A percentile compares a stretch with the other conserved stretches of the same genome.
These are phyloP conservation scores for Coemansia sp. DNA, from an alignment of 192 early-diverging fungal genomes.

Conservation along the genomic window DNA sequence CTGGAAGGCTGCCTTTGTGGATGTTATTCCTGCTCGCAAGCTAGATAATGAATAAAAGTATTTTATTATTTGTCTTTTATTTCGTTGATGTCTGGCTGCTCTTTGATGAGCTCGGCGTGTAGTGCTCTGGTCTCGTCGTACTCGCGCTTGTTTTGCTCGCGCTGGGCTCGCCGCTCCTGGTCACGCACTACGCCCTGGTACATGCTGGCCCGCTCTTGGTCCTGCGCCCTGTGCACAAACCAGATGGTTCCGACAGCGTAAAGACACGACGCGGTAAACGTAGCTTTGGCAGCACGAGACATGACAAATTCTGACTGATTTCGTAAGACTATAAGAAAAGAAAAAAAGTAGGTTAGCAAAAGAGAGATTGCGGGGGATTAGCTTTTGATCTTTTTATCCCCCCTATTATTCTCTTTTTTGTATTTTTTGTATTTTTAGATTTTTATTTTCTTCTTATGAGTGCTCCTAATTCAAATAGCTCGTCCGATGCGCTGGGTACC, in stretches of 20 bases:
- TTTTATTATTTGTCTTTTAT: not conserved
- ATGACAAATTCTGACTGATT: conserved; percentile 19
- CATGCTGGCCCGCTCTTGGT: conserved; percentile 46
- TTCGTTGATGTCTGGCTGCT: conserved; percentile 31
- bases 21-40: conserved; percentile 74
- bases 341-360: not conserved
- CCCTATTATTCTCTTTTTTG: not conserved
- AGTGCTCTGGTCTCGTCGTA: conserved; percentile 48
- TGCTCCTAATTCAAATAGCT: conserved; percentile 6
- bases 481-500: conserved; percentile 2
- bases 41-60: conserved; percentile 1
- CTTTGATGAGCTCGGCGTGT: conserved; percentile 42
- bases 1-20: conserved; percentile 87
- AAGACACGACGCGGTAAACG: conserved; percentile 47
- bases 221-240: conserved; percentile 52
- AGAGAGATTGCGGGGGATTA: not conserved
- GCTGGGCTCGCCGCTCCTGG: conserved; percentile 46
- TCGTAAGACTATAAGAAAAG: not conserved
- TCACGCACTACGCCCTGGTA: conserved; percentile 55
- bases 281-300: conserved; percentile 52
- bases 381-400: not conserved
- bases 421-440: not conserved
- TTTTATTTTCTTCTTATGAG: conserved; percentile 2
- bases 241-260: conserved; percentile 51
- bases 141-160: conserved; percentile 51